Base-by-base conservation (phyloP, 2,329 filamentous ascomycete species). In the Arthrobotrys sinensis region DNA sequence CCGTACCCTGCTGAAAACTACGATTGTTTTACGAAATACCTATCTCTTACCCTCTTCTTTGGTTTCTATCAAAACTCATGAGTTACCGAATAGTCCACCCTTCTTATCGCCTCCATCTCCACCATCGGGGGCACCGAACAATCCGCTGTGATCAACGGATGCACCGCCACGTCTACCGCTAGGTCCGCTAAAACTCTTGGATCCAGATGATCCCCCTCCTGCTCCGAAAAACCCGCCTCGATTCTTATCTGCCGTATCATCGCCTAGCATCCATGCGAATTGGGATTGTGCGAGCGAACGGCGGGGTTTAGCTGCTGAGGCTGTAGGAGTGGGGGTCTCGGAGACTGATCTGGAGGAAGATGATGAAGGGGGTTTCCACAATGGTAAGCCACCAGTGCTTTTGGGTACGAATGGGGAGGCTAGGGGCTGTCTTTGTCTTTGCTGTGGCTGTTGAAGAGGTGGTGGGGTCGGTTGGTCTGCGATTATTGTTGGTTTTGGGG, bases 241-340 rank as follows among this genome's bases (percentile, higher is more conserved):
- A 14, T 79, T 76, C 63, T 80, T 80, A 14, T 75, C 53, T 3
- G 71, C 43, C 16, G 80, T 75, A 36, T 82, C 81, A 28, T 82
- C 81, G 12, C 81, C 81, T 38, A 82, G 43, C 81, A 82, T 82
- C 81, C 81, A 82, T 50, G 80, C 80, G 60, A 82, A 82, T 19
- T 80, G 79, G 36, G 81, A 81, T 64, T 82, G 81, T 48, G 81
- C 81, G 1, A 82, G 72, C 10, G 80, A 80, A 12, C 79, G 66
- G 12, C 81, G 70, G 6, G 81, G 73, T 65, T 66, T 71, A 1
- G 36, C 10, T 32, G 36, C 19, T 5, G 24, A 28, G 24, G 46
- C 6, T 12, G 55, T 21, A 46, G 53, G 48, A 14, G 16, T 36
- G 3, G 72, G 53, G 4, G 64, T 69, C 57, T 68, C 71, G 6